Evolutionary conservation across 495 filamentous ascomycete species (phyloP), one percentile per base, ranked within the genome.

Genomic region (Chaetomium tenue): DNA sequence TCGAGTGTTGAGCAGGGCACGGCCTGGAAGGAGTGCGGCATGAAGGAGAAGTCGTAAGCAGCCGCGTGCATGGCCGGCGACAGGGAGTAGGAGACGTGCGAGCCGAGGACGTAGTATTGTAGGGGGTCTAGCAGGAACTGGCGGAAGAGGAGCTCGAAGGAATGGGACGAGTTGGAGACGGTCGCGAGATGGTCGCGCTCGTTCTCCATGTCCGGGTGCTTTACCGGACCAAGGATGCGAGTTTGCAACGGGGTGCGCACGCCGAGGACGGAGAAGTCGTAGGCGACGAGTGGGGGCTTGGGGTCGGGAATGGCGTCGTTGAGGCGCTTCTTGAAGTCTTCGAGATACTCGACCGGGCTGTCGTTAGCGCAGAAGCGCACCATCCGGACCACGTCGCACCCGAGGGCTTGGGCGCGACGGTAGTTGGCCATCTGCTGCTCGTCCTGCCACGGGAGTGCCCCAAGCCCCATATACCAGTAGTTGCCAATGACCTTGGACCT

Each of bases 21-120:
- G 20, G 86, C 87, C 51, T 84, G 82, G 71, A 88, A 93, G 30
- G 82, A 83, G 71, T 94, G 89, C 23, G 82, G 84, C 84, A 94
- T 86, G 26, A 88, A 88, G 56, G 85, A 88, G 47, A 85, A 84
- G 53, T 84, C 79, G 71, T 88, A 88, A 15, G 90, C 90, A 3
- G 89, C 89, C 63, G 84, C 88, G 70, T 92, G 88, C 89, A 93
- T 94, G 0, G 85, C 86, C 0, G 91, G 90, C 0, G 88, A 91
- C 39, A 91, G 77, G 71, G 87, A 91, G 75, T 91, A 91, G 30
- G 85, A 82, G 20, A 91, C 88, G 60, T 83, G 88, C 22, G 86
- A 87, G 4, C 90, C 91, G 28, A 89, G 79, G 42, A 91, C 87
- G 71, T 88, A 92, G 70, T 91, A 92, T 51, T 89, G 80, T 40